Percentiles rank a stretch among this genome's conserved stretches.
phyloP scores from a whole-genome alignment of 2,329 filamentous ascomycete genomes.

The Pyrenophora graminea region DNA sequence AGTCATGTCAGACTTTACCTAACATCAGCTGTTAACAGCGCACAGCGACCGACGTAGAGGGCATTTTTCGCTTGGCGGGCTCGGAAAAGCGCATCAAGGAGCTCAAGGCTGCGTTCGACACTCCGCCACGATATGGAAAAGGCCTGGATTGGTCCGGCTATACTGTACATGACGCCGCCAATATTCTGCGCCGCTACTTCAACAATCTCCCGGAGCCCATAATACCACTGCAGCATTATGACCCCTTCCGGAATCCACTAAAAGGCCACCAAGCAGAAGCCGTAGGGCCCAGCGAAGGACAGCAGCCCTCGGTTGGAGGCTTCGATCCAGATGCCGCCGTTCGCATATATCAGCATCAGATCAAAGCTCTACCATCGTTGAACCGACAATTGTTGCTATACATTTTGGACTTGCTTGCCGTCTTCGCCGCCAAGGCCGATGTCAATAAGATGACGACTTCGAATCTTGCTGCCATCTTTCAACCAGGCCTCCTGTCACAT shows the following conservation, averaged over 20 bases:
- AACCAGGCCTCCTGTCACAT: conserved; percentile 93
- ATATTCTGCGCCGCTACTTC: conserved; percentile 91
- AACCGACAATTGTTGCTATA: conserved; percentile 94
- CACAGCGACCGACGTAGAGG: conserved; percentile 87
- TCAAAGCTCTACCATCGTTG: conserved; percentile 87
- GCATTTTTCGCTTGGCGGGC: conserved; percentile 93
- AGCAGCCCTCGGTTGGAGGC: conserved; percentile 70
- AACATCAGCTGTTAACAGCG: conserved; percentile 26
- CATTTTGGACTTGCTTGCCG: conserved; percentile 91
- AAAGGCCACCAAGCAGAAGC: conserved; percentile 70
- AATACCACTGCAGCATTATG: conserved; percentile 90
- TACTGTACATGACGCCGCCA: conserved; percentile 97
- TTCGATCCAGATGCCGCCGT: conserved; percentile 80
- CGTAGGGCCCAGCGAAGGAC: conserved; percentile 66
- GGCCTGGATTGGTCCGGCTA: conserved; percentile 96
- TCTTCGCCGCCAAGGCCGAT: conserved; percentile 96
- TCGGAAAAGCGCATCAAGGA: conserved; percentile 99
- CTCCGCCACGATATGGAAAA: conserved; percentile 86
- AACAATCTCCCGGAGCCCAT: conserved; percentile 97
- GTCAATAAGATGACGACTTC: conserved; percentile 95
- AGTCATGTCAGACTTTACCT: conserved; percentile 1
- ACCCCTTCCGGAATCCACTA: conserved; percentile 84
- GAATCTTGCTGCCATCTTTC: conserved; percentile 95
- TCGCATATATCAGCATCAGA: conserved; percentile 80
- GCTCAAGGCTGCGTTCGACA: conserved; percentile 87